phyloP scores from a whole-genome alignment of 805 yeast genomes.

The Alloascoidea hylecoeti region DNA sequence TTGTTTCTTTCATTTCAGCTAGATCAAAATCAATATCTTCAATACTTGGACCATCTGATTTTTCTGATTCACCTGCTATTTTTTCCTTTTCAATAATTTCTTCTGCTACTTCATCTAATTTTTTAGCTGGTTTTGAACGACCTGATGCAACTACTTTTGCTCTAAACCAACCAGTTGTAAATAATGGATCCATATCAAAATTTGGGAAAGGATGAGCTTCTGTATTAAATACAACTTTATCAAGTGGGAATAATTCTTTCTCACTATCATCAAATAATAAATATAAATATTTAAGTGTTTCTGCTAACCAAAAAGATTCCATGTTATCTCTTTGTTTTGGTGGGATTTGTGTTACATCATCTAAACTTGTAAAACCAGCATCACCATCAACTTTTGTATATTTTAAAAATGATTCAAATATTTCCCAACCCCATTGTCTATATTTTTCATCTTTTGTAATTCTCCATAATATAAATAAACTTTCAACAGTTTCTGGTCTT shows the following conservation, averaged over 20 bases:
- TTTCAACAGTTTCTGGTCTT: slow-evolving; percentile 49
- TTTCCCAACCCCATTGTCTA: slow-evolving; percentile 38
- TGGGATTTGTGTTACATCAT: slow-evolving; percentile 21
- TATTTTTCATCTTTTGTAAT: slow-evolving; percentile 45
- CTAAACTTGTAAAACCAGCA: slow-evolving; percentile 22
- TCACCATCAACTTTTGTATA: slow-evolving; percentile 17
- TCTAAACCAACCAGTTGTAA: slow-evolving; percentile 46
- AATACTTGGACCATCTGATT: background rate
- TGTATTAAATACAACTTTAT: slow-evolving; percentile 42
- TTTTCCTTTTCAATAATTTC: background rate
- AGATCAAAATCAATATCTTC: background rate
- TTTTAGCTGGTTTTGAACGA: background rate
- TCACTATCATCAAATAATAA: slow-evolving; percentile 30
- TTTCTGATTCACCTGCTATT: background rate
- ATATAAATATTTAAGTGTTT: slow-evolving; percentile 42
- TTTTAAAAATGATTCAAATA: slow-evolving; percentile 25
- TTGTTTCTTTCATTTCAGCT: background rate
- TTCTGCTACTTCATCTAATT: background rate
- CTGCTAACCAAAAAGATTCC: slow-evolving; percentile 43
- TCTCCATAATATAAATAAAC: slow-evolving; percentile 42
- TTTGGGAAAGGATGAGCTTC: slow-evolving; percentile 66
- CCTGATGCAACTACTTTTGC: slow-evolving; percentile 1
- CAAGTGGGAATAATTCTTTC: slow-evolving; percentile 25
- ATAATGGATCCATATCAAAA: slow-evolving; percentile 33
- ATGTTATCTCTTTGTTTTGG: slow-evolving; percentile 19